phyloP scores from a whole-genome alignment of 2,329 filamentous ascomycete genomes.

The Nemania diffusa region DNA sequence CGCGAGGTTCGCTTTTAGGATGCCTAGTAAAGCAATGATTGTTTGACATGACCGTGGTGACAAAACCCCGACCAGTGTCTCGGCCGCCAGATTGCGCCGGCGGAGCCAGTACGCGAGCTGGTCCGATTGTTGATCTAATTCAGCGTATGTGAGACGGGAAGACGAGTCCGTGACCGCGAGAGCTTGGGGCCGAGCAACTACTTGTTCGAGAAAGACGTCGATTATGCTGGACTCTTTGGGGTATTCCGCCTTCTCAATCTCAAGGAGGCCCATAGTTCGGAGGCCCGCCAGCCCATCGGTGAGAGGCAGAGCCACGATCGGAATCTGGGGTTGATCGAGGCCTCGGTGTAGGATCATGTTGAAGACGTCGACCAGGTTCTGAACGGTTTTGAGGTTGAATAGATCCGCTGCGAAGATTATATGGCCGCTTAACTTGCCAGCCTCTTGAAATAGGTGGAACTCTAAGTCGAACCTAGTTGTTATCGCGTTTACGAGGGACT shows the following conservation, averaged over 20 bases:
- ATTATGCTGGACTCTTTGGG: slow-evolving; percentile 24
- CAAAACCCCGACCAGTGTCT: slow-evolving; percentile 27
- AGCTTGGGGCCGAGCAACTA: slow-evolving; percentile 4
- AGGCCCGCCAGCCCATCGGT: slow-evolving; percentile 17
- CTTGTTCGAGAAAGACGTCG: slow-evolving; percentile 29
- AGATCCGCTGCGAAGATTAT: slow-evolving; percentile 26
- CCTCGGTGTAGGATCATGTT: slow-evolving; percentile 14
- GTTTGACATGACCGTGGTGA: slow-evolving; percentile 29
- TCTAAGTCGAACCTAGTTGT: slow-evolving; percentile 29
- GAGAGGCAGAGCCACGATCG: slow-evolving; percentile 23
- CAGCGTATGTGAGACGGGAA: slow-evolving; percentile 26
- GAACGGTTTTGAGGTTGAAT: slow-evolving; percentile 19
- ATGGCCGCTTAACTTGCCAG: slow-evolving; percentile 17
- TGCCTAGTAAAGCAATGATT: slow-evolving; percentile 18
- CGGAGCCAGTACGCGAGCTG: slow-evolving; percentile 19
- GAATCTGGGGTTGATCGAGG: slow-evolving; percentile 18
- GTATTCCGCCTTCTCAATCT: slow-evolving; percentile 20
- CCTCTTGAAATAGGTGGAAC: slow-evolving; percentile 25
- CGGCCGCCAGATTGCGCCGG: slow-evolving; percentile 23
- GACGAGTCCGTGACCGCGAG: slow-evolving; percentile 25
- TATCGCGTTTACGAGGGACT: slow-evolving; percentile 7
- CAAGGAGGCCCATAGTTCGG: slow-evolving; percentile 16
- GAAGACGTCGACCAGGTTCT: slow-evolving; percentile 21
- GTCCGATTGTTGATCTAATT: slow-evolving; percentile 26
- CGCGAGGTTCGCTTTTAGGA: slow-evolving; percentile 25